Conservation (phyloP, 306 rosid genomes). For the Inga laurina region DNA sequence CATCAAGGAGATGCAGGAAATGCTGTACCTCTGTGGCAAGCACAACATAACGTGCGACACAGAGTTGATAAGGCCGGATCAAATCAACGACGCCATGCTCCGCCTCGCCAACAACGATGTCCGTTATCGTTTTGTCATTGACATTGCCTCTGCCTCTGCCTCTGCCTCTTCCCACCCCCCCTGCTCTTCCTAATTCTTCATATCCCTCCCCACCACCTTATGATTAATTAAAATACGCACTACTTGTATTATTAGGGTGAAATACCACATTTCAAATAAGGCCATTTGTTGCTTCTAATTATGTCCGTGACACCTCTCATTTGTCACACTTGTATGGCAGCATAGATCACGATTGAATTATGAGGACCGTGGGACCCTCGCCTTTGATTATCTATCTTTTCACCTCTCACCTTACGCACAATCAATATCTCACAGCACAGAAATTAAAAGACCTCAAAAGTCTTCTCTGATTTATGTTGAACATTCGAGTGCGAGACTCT, state of each 20-base stretch:
- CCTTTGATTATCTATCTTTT: not conserved
- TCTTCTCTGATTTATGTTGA: not conserved
- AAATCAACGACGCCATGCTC: constrained; percentile 52
- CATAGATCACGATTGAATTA: no score
- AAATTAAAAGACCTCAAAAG: not conserved
- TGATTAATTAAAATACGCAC: not conserved
- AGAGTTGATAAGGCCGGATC: constrained; percentile 48
- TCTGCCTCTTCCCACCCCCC: not conserved
- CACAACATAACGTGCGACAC: constrained; percentile 65
- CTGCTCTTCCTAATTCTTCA: not conserved
- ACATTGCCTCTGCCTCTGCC: constrained; percentile 40
- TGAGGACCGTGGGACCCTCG: not conserved
- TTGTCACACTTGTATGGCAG: no score
- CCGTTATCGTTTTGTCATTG: constrained; percentile 71
- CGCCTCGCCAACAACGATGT: constrained; percentile 63
- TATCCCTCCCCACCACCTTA: not conserved
- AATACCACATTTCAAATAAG: not conserved
- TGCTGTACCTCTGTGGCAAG: constrained; percentile 66
- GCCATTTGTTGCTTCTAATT: not conserved
- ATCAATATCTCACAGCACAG: not conserved
- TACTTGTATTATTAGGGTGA: not conserved
- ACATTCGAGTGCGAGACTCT: not conserved
- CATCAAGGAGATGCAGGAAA: constrained; percentile 66
- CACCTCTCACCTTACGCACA: not conserved
- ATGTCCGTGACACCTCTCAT: not conserved